Evolutionary conservation across 164 flowering plant genomes (phyloP), one percentile per base, ranked within the genome.

Genomic region (Kalanchoe fedtschenkoi): DNA sequence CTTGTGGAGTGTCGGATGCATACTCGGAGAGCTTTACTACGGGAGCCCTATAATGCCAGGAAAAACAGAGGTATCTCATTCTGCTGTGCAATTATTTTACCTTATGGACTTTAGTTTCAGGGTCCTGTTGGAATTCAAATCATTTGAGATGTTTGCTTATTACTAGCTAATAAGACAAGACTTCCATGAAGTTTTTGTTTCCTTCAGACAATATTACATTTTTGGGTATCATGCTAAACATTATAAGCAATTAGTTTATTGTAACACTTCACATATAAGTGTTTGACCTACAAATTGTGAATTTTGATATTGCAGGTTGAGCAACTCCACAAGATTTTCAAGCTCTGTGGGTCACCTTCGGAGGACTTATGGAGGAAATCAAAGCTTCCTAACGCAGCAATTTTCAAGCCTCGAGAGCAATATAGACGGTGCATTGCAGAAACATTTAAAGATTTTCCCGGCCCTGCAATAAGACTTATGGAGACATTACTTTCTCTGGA

Each of bases 21-120:
- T 93, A 71, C 89, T 93, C 67, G 96, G 96, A 34, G 98, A 93
- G 71, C 66, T 93, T 44, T 88, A 86, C 87, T 89, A 95, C 17
- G 96, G 95, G 28, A 90, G 88, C 77, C 98, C 98, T 39, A 90
- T 93, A 51, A 88, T 93, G 97, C 98, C 97, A 32, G 98, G 98
- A 60, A 82, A 96, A 80, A 93, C 97, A 7, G 98, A 93, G 97
- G 98, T 93, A 76, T 57, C 46, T 54, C 9, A 6, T 65, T 30
- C 32, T 26, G n/a, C 32, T 34, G 1, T 22, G 16, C 21, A 22
- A 19, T 37, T 37, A 9, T 37, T 17, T 4, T 19, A 44, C 5
- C 51, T 43, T 6, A 43, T 37, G 11, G 14, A 8, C 10, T 47
- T 47, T 6, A 47, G 3, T 47, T 47, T 10, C 29, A 22, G 13